Base-by-base conservation (phyloP, 371 early-diverging fungal genomes). In the Mucor piriformis region DNA sequence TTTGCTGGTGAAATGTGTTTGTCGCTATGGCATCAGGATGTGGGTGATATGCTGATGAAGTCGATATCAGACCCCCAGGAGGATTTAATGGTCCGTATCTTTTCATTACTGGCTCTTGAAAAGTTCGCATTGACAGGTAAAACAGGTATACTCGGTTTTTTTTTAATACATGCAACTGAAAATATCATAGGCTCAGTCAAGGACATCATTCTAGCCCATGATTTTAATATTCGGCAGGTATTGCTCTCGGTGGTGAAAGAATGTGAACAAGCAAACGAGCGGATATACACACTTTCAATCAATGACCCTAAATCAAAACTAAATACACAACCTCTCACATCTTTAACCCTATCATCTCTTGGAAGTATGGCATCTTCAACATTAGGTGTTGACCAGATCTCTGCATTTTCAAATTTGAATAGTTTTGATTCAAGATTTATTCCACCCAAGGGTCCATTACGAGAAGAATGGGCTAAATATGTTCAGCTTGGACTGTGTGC, bases 111-210 rank as follows among this genome's bases (percentile, higher is more conserved):
- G 49, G 81, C 81, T 4, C 56, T 81, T 18, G 81, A 81, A 25
- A 81, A 77, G 20, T 81, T 81, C 57, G 69, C 81, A 7, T 37
- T 73, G 20, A 80, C 81, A 51, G 76, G 79, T 73, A 72, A 47
- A 16, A 33, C 27, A 21, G 13, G 5, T 18, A 20, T 16, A 20
- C 21, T 21, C 12, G 20, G n/a, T 32, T 57, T 15, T 25, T 8
- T 38, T 58, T 52, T 10, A 8, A 27, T 1, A 34, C 3, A 37
- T 7, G 12, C 8, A 37, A 12, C 4, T 37, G 12, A 38, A 16
- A 38, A 15, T 38, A n/a, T 37, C 13, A 37, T 63, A 78, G 80
- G 74, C 0, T 25, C 61, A 3, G 64, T 75, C 25, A 74, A 77
- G 44, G 47, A 60, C 1, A 50, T 53, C 7, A 73, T 80, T 13